Conservation (phyloP, 768 basidiomycete species). For the Boletus tomentosulus region DNA sequence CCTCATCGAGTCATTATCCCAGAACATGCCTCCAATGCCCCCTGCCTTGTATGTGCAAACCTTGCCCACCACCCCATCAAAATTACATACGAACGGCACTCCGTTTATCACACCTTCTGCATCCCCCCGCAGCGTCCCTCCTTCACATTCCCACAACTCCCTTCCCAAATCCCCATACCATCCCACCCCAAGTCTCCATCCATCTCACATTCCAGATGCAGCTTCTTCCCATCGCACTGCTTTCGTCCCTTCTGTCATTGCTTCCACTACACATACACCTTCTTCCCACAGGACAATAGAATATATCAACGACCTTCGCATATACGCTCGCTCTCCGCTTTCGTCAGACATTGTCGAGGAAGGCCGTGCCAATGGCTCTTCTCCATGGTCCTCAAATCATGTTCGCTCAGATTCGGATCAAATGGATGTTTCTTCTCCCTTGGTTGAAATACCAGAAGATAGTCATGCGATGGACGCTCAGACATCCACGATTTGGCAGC, state of each 20-base stretch:
- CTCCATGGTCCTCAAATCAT: slow-evolving; percentile 29
- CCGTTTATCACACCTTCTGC: slow-evolving; percentile 38
- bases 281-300: slow-evolving; percentile 34
- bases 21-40: slow-evolving; percentile 63
- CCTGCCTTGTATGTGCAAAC: slow-evolving; percentile 44
- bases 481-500: slow-evolving; percentile 47
- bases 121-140: slow-evolving; percentile 42
- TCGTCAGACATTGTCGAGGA: slow-evolving; percentile 29
- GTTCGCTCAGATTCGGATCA: slow-evolving; percentile 29
- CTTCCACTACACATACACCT: slow-evolving; percentile 29
- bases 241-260: slow-evolving; percentile 42
- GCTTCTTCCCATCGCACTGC: slow-evolving; percentile 51
- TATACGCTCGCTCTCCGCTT: slow-evolving; percentile 34
- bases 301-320: slow-evolving; percentile 29
- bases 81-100: slow-evolving; percentile 34
- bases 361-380: slow-evolving; percentile 20
- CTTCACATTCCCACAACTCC: slow-evolving; percentile 49
- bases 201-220: slow-evolving; percentile 42
- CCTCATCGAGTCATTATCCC: slow-evolving; percentile 71
- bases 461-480: slow-evolving; percentile 44
- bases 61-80: slow-evolving; percentile 33
- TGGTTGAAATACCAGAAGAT: slow-evolving; percentile 42
- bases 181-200: slow-evolving; percentile 35
- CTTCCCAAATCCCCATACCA: slow-evolving; percentile 37
- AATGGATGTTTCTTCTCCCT: slow-evolving; percentile 59